These are phyloP conservation scores for Thalia dealbata DNA, from an alignment of 176 grass and related monocot genomes.

Conservation along the genomic window DNA sequence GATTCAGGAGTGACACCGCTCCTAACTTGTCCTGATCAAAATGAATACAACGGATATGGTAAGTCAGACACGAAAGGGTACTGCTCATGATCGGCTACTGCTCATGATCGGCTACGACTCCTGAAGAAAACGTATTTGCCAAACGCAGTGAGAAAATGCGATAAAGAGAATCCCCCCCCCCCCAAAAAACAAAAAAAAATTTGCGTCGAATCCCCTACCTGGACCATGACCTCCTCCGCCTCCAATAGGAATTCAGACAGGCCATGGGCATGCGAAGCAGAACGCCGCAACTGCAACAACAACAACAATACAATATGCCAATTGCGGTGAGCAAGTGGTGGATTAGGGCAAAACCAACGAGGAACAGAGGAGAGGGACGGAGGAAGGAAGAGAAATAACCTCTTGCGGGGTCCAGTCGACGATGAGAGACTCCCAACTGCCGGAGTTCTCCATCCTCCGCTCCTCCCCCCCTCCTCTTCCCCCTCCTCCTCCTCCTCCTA, in stretches of 20 bases:
- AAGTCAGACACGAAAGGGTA: too few species aligned
- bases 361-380: not conserved
- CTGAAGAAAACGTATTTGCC: not conserved
- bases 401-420: slow-evolving; percentile 34
- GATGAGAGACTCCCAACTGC: slow-evolving; percentile 28
- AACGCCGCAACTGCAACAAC: slow-evolving; percentile 18
- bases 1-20: not conserved
- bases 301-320: not conserved
- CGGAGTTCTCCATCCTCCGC: slow-evolving; percentile 25
- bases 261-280: slow-evolving; percentile 20
- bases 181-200: too few species aligned
- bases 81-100: not conserved
- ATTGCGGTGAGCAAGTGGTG: not conserved
- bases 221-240: slow-evolving; percentile 37
- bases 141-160: not conserved
- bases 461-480: not conserved
- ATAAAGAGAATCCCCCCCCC: slow-evolving; percentile 6
- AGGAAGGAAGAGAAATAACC: slow-evolving; percentile 5
- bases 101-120: not conserved
- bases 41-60: not conserved
- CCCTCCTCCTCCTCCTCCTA: not conserved
- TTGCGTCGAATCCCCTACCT: slow-evolving; percentile 22
- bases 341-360: not conserved
- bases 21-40: not conserved
- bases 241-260: slow-evolving; percentile 30